phyloP scores from a whole-genome alignment of 1,284 basidiomycete genomes.

The Tetrapyrgos nigripes region DNA sequence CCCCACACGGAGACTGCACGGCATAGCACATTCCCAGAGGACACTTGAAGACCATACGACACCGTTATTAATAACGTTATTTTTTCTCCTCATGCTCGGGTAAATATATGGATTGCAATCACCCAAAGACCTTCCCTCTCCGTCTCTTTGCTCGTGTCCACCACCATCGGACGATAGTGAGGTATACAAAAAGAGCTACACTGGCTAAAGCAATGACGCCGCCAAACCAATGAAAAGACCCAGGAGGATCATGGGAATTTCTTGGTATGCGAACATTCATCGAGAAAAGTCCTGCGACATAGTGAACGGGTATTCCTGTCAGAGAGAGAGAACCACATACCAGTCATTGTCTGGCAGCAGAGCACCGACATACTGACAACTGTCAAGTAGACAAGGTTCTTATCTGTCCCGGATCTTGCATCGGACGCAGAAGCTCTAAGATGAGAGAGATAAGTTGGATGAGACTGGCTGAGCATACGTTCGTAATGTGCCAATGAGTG shows the following conservation, averaged over 20 bases:
- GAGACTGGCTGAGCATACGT: conserved; percentile 86
- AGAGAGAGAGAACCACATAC: conserved; percentile 44
- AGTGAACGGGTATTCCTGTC: not conserved
- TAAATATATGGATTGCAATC: conserved; percentile 15
- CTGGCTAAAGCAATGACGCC: conserved; percentile 51
- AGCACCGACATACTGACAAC: conserved; percentile 73
- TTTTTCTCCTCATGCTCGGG: conserved; percentile 18
- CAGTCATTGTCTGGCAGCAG: conserved; percentile 70
- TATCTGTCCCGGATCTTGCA: conserved; percentile 70
- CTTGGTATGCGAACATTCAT: conserved; percentile 60
- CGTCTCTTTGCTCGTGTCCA: conserved; percentile 59
- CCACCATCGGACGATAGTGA: conserved; percentile 58
- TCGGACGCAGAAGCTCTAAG: conserved; percentile 69
- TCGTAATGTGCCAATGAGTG: conserved; percentile 90
- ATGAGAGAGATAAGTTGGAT: conserved; percentile 86
- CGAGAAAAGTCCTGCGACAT: conserved; percentile 63
- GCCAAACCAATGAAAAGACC: conserved; percentile 52
- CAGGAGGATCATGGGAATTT: conserved; percentile 34
- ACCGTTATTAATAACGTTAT: not conserved
- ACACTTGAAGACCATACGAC: not conserved
- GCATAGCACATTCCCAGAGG: not conserved
- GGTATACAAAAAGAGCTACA: conserved; percentile 46
- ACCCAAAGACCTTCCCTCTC: conserved; percentile 29
- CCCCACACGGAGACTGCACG: conserved; percentile 9
- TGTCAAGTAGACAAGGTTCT: conserved; percentile 72